phyloP scores from a whole-genome alignment of 2,329 filamentous ascomycete genomes.

The Cercospora zeina region DNA sequence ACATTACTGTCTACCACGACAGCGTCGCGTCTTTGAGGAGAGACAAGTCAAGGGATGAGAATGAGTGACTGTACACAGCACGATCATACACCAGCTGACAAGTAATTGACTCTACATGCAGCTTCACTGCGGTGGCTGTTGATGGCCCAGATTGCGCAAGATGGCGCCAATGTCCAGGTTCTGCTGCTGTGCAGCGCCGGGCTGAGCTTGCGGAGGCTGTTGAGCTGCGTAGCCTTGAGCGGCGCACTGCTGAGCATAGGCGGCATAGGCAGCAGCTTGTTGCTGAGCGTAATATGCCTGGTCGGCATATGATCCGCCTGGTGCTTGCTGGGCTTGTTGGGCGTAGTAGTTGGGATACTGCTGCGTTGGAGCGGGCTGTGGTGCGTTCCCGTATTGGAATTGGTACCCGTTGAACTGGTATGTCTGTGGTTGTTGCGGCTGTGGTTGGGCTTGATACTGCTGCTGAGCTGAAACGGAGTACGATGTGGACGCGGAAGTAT shows the following conservation, averaged over 20 bases:
- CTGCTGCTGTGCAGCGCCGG: not conserved
- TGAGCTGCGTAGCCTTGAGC: conserved; percentile 11
- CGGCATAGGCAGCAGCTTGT: conserved; percentile 3
- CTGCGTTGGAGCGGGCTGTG: conserved; percentile 22
- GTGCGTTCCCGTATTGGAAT: conserved; percentile 32
- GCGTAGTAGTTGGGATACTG: conserved; percentile 30
- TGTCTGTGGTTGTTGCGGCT: conserved; percentile 55
- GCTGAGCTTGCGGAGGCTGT: not conserved
- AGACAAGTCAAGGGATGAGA: not conserved
- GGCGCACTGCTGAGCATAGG: conserved; percentile 8
- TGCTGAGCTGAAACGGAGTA: conserved; percentile 12
- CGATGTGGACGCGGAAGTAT: conserved; percentile 5
- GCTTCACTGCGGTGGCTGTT: conserved; percentile 8
- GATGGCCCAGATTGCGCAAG: conserved; percentile 13
- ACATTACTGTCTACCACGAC: not conserved
- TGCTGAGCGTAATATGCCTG: conserved; percentile 7
- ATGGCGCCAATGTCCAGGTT: conserved; percentile 16
- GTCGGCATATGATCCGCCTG: conserved; percentile 20
- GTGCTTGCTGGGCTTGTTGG: conserved; percentile 28
- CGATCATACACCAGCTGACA: conserved; percentile 14
- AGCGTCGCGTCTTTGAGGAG: not conserved
- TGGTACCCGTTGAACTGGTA: conserved; percentile 75
- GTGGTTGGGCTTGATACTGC: conserved; percentile 18
- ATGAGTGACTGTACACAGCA: conserved; percentile 3
- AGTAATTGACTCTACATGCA: conserved; percentile 21